Evolutionary conservation across 2,329 filamentous ascomycete genomes (phyloP).

Genomic region (Pyrenochaeta sp.): DNA sequence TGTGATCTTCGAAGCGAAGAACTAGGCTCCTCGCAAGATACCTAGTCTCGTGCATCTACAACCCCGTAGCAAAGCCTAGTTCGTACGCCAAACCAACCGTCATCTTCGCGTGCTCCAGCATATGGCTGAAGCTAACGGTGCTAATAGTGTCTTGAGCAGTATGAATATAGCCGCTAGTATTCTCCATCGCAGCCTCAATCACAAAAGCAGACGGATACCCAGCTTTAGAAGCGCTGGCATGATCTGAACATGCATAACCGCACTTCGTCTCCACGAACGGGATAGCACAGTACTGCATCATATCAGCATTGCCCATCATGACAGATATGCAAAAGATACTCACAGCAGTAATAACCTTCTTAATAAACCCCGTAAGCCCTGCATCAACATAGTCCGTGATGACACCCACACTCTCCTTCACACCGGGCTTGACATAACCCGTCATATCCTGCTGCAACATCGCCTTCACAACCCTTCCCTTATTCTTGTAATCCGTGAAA

Average conservation of each 20-base stretch:
- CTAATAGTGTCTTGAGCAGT: constrained; percentile 72
- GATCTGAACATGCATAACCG: constrained; percentile 82
- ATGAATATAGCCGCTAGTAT: constrained; percentile 70
- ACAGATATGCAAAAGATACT: constrained; percentile 1
- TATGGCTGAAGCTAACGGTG: constrained; percentile 80
- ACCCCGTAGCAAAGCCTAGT: constrained; percentile 68
- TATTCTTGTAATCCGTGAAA: constrained; percentile 78
- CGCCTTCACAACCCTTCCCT: constrained; percentile 80
- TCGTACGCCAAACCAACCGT: constrained; percentile 83
- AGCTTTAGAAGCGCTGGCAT: constrained; percentile 74
- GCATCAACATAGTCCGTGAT: constrained; percentile 90
- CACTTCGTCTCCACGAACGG: constrained; percentile 86
- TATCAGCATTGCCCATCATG: background rate
- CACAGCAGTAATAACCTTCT: constrained; percentile 73
- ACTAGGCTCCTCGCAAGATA: too few species aligned
- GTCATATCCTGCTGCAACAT: constrained; percentile 98
- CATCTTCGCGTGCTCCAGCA: constrained; percentile 86
- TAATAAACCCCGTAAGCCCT: constrained; percentile 84
- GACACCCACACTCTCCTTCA: constrained; percentile 84
- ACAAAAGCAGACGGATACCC: constrained; percentile 78
- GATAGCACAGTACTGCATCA: constrained; percentile 78
- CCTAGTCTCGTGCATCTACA: background rate
- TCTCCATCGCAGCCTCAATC: constrained; percentile 73
- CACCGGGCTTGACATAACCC: constrained; percentile 81
- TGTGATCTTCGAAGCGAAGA: too few species aligned